These are phyloP conservation scores for Mortierella sp. DNA, from an alignment of 371 early-diverging fungal species.

Conservation along the genomic window DNA sequence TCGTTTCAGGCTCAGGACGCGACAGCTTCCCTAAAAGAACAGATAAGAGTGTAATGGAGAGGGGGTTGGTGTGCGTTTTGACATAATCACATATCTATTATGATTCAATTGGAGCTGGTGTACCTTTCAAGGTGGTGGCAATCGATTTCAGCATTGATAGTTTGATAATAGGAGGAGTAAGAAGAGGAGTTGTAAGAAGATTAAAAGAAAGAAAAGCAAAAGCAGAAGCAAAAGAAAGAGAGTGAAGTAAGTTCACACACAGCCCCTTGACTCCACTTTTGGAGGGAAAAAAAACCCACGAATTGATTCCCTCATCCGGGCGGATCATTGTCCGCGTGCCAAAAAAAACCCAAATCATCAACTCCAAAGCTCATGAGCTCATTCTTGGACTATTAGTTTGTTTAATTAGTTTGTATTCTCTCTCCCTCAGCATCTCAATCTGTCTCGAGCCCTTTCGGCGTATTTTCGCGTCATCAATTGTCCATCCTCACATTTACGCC, in stretches of 20 bases:
- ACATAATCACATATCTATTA: neutral
- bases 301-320: neutral
- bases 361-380: no score
- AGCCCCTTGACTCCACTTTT: neutral
- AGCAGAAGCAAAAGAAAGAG: neutral
- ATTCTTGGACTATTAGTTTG: no score
- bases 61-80: neutral
- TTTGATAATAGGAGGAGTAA: neutral
- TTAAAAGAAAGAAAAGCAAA: neutral
- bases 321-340: conserved; percentile 5
- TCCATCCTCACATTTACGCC: conserved; percentile 1
- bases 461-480: neutral
- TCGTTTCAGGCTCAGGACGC: neutral
- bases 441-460: neutral
- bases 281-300: neutral
- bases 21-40: neutral
- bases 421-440: neutral
- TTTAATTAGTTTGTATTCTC: neutral
- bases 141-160: conserved; percentile 3
- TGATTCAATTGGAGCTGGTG: neutral
- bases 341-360: neutral
- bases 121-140: conserved; percentile 6
- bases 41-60: neutral
- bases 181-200: neutral
- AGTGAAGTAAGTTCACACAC: no score